Percentiles rank a stretch among this genome's conserved stretches.
These are phyloP conservation scores for Talaromyces adpressus DNA, from an alignment of 495 filamentous ascomycete genomes.

Conservation along the genomic window DNA sequence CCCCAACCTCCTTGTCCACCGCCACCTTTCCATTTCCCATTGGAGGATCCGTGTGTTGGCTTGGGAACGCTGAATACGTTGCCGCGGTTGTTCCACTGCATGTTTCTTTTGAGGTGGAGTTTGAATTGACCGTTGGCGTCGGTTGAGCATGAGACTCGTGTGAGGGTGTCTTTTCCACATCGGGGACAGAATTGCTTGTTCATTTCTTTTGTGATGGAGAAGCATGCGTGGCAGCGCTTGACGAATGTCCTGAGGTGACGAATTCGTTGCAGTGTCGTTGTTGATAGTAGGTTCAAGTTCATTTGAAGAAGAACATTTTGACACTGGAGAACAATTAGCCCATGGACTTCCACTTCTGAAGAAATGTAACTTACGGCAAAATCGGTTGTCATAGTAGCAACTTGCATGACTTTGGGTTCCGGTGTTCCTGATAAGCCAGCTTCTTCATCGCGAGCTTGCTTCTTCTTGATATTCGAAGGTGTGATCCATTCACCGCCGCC, in stretches of 20 bases:
- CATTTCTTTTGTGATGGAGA: conserved; percentile 77
- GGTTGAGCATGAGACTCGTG: conserved; percentile 79
- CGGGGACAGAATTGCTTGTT: conserved; percentile 86
- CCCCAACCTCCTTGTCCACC: conserved; percentile 89
- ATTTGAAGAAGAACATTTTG: conserved; percentile 93
- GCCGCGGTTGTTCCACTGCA: conserved; percentile 91
- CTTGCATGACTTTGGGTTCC: conserved; percentile 61
- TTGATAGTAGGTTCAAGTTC: conserved; percentile 85
- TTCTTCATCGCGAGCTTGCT: conserved; percentile 60
- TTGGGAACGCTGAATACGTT: conserved; percentile 89
- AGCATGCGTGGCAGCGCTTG: conserved; percentile 91
- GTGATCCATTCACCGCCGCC: conserved; percentile 85
- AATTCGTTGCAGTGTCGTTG: conserved; percentile 63
- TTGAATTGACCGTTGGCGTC: conserved; percentile 72
- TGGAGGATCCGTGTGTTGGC: conserved; percentile 71
- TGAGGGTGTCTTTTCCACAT: conserved; percentile 82
- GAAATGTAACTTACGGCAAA: conserved; percentile 59
- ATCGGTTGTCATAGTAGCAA: conserved; percentile 85
- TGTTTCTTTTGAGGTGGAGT: conserved; percentile 87
- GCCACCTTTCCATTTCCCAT: conserved; percentile 63
- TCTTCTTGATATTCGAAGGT: conserved; percentile 80
- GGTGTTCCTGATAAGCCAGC: conserved; percentile 35
- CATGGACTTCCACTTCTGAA: background rate
- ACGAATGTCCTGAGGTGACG: conserved; percentile 77
- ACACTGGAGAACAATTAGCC: conserved; percentile 28